Percentiles rank a stretch among this genome's conserved stretches.
Evolutionary conservation across 164 flowering plant species (phyloP).

Genomic region (Berberis thunbergii): DNA sequence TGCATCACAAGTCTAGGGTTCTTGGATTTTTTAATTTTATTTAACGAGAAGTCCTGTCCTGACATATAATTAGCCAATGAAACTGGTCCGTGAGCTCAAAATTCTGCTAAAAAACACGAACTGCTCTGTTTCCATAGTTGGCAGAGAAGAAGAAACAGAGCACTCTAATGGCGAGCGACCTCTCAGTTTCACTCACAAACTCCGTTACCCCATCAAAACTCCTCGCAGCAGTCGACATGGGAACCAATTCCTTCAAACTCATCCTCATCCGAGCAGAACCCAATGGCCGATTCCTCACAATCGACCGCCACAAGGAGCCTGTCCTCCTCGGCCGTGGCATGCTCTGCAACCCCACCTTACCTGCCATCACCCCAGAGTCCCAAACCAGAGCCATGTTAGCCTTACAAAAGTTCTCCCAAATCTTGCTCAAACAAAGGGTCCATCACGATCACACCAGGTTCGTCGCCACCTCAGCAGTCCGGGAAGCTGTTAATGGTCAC

Average conservation of each 20-base stretch:
- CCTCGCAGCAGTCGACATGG: conserved; percentile 65
- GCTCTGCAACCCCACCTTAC: conserved; percentile 7
- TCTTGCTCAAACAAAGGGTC: conserved; percentile 21
- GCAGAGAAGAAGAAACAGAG: background rate
- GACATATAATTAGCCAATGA: too few relatives aligned
- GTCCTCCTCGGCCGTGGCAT: conserved; percentile 43
- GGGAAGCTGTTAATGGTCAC: conserved; percentile 36
- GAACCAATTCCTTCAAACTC: conserved; percentile 77
- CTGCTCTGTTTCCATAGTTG: too few relatives aligned
- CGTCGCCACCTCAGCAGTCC: conserved; percentile 61
- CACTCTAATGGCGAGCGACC: conserved; percentile 6
- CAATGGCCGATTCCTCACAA: conserved; percentile 39
- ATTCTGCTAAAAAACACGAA: too few relatives aligned
- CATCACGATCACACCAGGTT: conserved; percentile 15
- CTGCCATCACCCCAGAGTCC: conserved; percentile 24
- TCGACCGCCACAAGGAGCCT: conserved; percentile 39
- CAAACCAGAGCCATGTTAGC: conserved; percentile 34
- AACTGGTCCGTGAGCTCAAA: too few relatives aligned
- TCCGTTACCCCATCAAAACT: conserved; percentile 20
- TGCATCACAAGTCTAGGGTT: too few relatives aligned
- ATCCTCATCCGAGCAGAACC: conserved; percentile 38
- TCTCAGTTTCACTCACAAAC: background rate
- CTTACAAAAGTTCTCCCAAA: conserved; percentile 26
- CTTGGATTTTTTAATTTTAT: too few relatives aligned
- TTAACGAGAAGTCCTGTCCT: too few relatives aligned